A percentile compares a stretch with the other conserved stretches of the same genome.
These are phyloP conservation scores for Globisporangium irregulare DNA, from an alignment of 352 stramenopile genomes.

Conservation along the genomic window DNA sequence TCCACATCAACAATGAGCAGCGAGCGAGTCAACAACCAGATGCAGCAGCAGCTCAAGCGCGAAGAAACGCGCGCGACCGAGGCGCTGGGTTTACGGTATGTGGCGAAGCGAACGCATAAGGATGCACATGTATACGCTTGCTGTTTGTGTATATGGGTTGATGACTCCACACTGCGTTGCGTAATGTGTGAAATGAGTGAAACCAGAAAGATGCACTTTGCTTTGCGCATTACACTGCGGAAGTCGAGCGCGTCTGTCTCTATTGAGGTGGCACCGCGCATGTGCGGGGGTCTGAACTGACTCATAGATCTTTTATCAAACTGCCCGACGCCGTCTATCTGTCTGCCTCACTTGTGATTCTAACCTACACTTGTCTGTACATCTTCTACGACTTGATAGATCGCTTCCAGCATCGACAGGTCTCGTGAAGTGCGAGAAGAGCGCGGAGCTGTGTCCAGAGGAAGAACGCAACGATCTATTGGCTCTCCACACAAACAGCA, in stretches of 20 bases:
- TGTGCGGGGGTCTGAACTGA: neutral
- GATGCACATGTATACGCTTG: neutral
- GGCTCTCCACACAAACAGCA: neutral
- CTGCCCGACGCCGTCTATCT: neutral
- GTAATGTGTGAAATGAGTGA: neutral
- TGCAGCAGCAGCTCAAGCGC: conserved; percentile 4
- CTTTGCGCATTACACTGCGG: neutral
- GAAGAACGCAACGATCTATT: conserved; percentile 1
- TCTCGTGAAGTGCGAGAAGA: neutral
- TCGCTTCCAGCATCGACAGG: neutral
- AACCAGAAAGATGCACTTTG: conserved; percentile 7
- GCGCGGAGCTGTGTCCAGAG: neutral
- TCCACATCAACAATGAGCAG: neutral
- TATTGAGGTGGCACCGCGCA: conserved; percentile 2
- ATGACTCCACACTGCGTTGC: neutral
- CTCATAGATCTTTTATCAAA: neutral
- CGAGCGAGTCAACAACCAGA: neutral
- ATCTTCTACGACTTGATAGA: conserved; percentile 1
- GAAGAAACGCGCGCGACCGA: conserved; percentile 14
- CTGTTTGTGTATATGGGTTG: neutral
- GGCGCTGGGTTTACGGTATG: conserved; percentile 11
- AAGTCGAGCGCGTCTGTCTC: conserved; percentile 1
- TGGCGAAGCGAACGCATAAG: neutral
- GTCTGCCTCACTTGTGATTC: neutral
- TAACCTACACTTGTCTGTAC: neutral